phyloP scores from a whole-genome alignment of 148 eudicot genomes.

The Spergularia bocconei region DNA sequence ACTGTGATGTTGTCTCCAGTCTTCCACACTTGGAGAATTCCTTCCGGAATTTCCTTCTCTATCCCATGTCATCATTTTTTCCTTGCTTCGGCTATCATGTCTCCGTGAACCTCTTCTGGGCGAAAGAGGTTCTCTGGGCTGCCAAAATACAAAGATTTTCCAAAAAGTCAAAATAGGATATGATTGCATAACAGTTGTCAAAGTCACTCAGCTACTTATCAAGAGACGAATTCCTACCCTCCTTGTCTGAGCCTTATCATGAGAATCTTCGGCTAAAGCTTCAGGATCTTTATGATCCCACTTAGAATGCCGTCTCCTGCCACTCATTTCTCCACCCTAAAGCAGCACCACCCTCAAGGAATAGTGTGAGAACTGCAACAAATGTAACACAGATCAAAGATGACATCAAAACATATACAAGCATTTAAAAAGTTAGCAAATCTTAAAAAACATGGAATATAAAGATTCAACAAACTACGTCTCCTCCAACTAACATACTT shows the following conservation, averaged over 20 bases:
- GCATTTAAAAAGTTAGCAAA: too few species aligned
- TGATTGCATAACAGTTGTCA: not conserved
- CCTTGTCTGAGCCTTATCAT: constrained; percentile 27
- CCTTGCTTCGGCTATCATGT: constrained; percentile 32
- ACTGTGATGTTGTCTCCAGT: constrained; percentile 37
- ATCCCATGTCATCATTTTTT: constrained; percentile 28
- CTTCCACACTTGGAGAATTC: constrained; percentile 51
- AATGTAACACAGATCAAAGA: not conserved
- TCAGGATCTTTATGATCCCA: constrained; percentile 50
- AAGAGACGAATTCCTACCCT: constrained; percentile 19
- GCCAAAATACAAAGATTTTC: constrained; percentile 12
- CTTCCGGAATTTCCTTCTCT: constrained; percentile 31
- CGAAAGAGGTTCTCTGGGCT: constrained; percentile 33
- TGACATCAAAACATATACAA: not conserved
- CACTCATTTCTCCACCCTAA: constrained; percentile 44
- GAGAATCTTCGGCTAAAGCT: constrained; percentile 25
- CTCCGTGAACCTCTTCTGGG: constrained; percentile 31
- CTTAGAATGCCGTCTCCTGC: constrained; percentile 48
- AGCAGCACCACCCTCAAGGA: constrained; percentile 18
- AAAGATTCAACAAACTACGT: too few species aligned
- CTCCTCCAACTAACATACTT: too few species aligned
- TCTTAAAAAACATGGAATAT: too few species aligned
- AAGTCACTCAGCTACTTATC: not conserved
- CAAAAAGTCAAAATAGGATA: not conserved
- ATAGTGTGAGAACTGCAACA: constrained; percentile 18